Evolutionary conservation across 2,329 filamentous ascomycete genomes (phyloP), one percentile per base, ranked within the genome.

Genomic region (Penicillium brasilianum): DNA sequence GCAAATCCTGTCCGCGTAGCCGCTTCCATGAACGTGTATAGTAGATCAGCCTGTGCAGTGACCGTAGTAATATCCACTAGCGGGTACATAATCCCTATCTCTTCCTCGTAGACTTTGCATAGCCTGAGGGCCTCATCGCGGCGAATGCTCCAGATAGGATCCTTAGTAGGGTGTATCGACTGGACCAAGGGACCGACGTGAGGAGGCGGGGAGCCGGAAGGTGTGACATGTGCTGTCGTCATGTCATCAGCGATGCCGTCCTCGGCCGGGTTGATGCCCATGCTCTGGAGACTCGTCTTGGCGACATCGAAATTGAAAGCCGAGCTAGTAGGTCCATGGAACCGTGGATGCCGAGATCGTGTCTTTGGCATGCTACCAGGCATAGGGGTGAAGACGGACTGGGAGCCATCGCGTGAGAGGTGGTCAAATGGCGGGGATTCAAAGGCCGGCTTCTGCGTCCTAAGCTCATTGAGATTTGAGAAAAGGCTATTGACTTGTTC

Each of bases 71-170:
- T 90, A 67, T 91, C 86, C 50, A 96, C 76, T 4, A 97, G 86
- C 0, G 94, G 94, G 74, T 96, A 97, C 92, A 97, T 96, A 70
- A 94, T 86, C 46, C 92, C 92, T 70, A 96, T 89, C 74, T 97
- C 93, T 69, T 97, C 93, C 67, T 96, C 91, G 72, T 95, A 94
- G 0, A 96, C 81, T 14, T 86, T 84, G 66, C 91, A 92, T 14
- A 97, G 79, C 1, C 92, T 87, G 20, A 94, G 76, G 70, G 95
- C 91, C 72, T 97, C 93, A 37, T 93, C 87, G 70, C 89, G 88
- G 57, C 86, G 85, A 52, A 96, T 85, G 8, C 88, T 83, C 87
- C 92, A 93, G 30, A 98, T 85, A 0, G 93, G 92, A 72, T 97
- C 94, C 70, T 88, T 83, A 63, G 80, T 79, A 2, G 72, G 78